Conservation (phyloP, 306 rosid genomes). For the Casuarina glauca region DNA sequence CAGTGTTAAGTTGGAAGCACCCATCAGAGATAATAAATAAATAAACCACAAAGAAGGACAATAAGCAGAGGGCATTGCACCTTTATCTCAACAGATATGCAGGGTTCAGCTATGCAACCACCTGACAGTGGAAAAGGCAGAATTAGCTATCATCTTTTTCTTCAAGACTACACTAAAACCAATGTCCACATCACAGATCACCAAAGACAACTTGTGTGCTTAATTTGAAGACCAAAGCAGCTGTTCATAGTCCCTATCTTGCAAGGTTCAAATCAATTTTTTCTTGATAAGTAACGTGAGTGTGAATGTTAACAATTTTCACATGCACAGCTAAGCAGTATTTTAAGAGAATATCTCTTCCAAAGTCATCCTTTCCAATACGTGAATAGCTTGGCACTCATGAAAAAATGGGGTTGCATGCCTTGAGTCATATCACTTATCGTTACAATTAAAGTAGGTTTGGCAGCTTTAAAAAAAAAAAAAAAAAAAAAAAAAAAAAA, state of each 20-base stretch:
- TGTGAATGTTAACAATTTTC: background rate
- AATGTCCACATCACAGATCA: background rate
- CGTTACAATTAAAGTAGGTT: background rate
- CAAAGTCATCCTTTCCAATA: background rate
- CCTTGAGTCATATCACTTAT: background rate
- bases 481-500: slow-evolving; percentile 5
- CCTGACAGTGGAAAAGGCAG: slow-evolving; percentile 47
- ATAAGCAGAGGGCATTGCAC: slow-evolving; percentile 28
- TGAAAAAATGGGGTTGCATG: background rate
- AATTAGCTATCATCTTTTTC: slow-evolving; percentile 16
- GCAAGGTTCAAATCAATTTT: background rate
- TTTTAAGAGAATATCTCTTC: background rate
- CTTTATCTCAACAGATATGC: slow-evolving; percentile 94
- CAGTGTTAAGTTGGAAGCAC: background rate
- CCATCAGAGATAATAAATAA: slow-evolving; percentile 1
- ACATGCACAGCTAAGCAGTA: background rate
- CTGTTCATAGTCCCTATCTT: background rate
- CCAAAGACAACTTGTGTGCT: background rate
- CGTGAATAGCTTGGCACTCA: background rate
- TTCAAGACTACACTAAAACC: background rate
- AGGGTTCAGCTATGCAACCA: slow-evolving; percentile 44
- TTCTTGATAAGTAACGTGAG: background rate
- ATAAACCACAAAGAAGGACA: slow-evolving; percentile 5
- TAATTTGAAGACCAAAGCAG: background rate
- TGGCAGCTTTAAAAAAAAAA: background rate